phyloP scores from a whole-genome alignment of 2,329 filamentous ascomycete genomes.

The Fusarium nisikadoi region DNA sequence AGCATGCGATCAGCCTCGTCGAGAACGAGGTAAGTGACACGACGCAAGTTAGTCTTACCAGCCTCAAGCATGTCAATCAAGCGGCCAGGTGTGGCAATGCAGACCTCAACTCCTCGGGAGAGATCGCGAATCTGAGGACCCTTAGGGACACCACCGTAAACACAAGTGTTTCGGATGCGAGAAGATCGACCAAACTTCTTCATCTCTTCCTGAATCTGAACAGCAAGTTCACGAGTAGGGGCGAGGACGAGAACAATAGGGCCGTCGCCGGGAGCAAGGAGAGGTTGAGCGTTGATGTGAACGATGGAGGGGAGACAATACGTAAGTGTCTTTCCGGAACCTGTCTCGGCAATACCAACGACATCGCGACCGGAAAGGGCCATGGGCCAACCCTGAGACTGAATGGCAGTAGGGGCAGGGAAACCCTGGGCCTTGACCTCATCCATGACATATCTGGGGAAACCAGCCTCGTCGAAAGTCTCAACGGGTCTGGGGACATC shows the following conservation, averaged over 20 bases:
- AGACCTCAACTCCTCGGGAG: slow-evolving; percentile 94
- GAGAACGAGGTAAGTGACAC: slow-evolving; percentile 97
- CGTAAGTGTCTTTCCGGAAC: slow-evolving; percentile 98
- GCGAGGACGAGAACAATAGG: slow-evolving; percentile 97
- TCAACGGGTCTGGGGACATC: slow-evolving; percentile 94
- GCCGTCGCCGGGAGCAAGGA: slow-evolving; percentile 92
- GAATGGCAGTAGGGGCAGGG: slow-evolving; percentile 91
- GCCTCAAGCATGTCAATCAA: slow-evolving; percentile 98
- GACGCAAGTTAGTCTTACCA: slow-evolving; percentile 96
- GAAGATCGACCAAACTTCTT: slow-evolving; percentile 99
- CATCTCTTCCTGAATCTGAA: slow-evolving; percentile 98
- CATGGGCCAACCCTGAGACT: slow-evolving; percentile 99
- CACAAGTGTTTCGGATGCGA: slow-evolving; percentile 97
- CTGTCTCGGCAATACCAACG: slow-evolving; percentile 98
- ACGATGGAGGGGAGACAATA: slow-evolving; percentile 99
- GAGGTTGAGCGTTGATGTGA: slow-evolving; percentile 98
- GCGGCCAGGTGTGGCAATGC: slow-evolving; percentile 97
- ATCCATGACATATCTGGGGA: slow-evolving; percentile 96
- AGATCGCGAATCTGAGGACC: slow-evolving; percentile 97
- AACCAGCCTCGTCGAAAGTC: slow-evolving; percentile 97
- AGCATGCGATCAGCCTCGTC: slow-evolving; percentile 99
- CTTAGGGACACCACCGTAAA: slow-evolving; percentile 99
- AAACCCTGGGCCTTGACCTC: slow-evolving; percentile 99
- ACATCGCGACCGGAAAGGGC: slow-evolving; percentile 97
- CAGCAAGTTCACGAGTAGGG: slow-evolving; percentile 95